Base-by-base conservation (phyloP, 768 basidiomycete genomes). In the Naematelia encephala region DNA sequence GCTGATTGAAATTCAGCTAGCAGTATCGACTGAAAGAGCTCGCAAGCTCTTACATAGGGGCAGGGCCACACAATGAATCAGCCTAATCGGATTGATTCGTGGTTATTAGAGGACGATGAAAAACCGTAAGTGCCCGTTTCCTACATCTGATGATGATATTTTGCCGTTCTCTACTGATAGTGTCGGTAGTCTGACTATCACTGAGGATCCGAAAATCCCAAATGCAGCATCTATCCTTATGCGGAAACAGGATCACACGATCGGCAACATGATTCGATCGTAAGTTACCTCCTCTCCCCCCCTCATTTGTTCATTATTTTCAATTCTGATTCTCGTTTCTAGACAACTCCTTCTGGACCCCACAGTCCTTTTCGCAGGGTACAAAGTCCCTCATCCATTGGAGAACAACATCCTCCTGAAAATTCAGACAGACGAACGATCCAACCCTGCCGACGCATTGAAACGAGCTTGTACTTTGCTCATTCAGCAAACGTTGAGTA, bases 231-330 rank as follows among this genome's bases (percentile, higher is more conserved):
- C 93, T 0, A 85, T 99, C 63, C 91, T 90, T 68, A 82, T 99
- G 68, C 82, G 90, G 60, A 97, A 97, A 80, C 94, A 99, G 75
- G 96, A 98, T 73, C 96, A 98, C 74, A 99, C 96, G 0, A 80
- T 98, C 4, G 94, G 86, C 8, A 93, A 93, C 80, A 90, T 98
- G 89, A 81, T 99, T n/a, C 86, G 96, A 72, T 85, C 89, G 91
- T 75, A 28, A 56, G 70, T 68, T 5, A 14, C 13, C 54, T 27
- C 47, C 5, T 49, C 55, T 5, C 16, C 21, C 43, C 44, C 46
- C 25, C 39, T 21, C 50, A 27, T 48, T 21, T 48, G 16, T n/a
- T 47, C n/a, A 57, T 43, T 30, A 30, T 22, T 55, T 44, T 28
- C 48, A 19, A 19, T 60, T 45, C 23, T n/a, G 13, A 26, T 30